Conservation (phyloP, 176 grass and related monocot genomes). For the Secale cereale region DNA sequence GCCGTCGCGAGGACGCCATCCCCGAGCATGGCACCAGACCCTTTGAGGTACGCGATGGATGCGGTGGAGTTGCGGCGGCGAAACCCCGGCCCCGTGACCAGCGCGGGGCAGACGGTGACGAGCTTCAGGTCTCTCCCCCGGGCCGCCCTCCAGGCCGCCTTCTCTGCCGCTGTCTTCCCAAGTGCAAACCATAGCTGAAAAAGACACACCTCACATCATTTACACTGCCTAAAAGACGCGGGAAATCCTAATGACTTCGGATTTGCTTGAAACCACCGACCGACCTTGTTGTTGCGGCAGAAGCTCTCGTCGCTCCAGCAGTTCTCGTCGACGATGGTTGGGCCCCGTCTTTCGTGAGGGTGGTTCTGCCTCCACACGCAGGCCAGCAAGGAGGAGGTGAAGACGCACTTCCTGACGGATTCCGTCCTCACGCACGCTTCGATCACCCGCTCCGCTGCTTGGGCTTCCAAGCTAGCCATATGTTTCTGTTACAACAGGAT, state of each 20-base stretch:
- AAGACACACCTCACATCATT: background rate
- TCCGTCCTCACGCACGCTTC: conserved; percentile 79
- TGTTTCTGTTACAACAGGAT: conserved; percentile 52
- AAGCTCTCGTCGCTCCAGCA: conserved; percentile 95
- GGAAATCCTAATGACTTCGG: too few relatives aligned
- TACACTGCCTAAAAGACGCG: background rate
- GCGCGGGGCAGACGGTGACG: conserved; percentile 72
- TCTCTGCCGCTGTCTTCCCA: conserved; percentile 92
- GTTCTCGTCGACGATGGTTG: conserved; percentile 77
- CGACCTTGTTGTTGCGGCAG: conserved; percentile 90
- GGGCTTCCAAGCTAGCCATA: conserved; percentile 76
- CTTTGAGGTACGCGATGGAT: conserved; percentile 96
- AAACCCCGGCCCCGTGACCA: conserved; percentile 85
- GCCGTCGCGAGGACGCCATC: conserved; percentile 81
- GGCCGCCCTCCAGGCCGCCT: conserved; percentile 81
- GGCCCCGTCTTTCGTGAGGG: conserved; percentile 38
- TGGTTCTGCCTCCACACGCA: conserved; percentile 72
- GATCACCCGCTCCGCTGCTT: conserved; percentile 82
- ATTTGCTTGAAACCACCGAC: background rate
- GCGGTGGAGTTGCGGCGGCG: conserved; percentile 79
- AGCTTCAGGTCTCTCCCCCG: conserved; percentile 88
- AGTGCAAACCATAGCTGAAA: conserved; percentile 91
- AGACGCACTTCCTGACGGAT: conserved; percentile 83
- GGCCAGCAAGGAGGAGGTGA: conserved; percentile 82
- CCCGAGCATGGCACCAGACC: conserved; percentile 61